Evolutionary conservation across 371 early-diverging fungal species (phyloP), one percentile per base, ranked within the genome.

Genomic region (Mucor sp.): DNA sequence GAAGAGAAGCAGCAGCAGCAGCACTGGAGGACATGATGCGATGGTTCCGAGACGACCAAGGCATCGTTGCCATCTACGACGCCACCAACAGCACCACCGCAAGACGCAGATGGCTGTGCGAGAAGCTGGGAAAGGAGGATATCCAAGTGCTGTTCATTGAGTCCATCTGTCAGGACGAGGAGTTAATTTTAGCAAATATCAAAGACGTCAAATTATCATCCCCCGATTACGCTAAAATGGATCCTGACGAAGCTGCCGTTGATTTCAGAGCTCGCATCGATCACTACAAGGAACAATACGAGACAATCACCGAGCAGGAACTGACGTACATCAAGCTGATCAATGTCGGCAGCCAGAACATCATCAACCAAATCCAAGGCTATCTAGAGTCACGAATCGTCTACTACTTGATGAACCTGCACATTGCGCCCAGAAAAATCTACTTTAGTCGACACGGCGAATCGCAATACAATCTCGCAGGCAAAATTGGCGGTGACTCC

Each of bases 321-420:
- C 79, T 90, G 37, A 89, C 96, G 0, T 98, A 91, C 71, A 93
- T 97, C 67, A 96, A 97, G 74, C 81, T 97, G 53, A 92, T 97
- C 71, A 97, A 99, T 74, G 94, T 98, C 27, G 98, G 98, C 23
- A 87, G 90, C 55, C 93, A 94, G 67, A 91, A 91, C 48, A 89
- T 95, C 55, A 91, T 97, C 69, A 95, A 96, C 74, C 88, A 90
- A 71, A 94, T 97, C 62, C 90, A 91, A 64, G 97, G 97, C 59
- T 98, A 97, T 76, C 85, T 98, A 19, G 95, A 97, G 76, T 92
- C 94, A 43, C 85, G 98, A 44, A 94, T 99, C 65, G 96, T 97
- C 12, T 98, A 96, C 79, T 98, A 95, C 74, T 79, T 98, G 67
- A 98, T 98, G 98, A 99, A 99, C 79, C 86, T 99, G 35, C 98